Evolutionary conservation across 2,329 filamentous ascomycete genomes (phyloP).

Genomic region (Verticillium klebahnii): DNA sequence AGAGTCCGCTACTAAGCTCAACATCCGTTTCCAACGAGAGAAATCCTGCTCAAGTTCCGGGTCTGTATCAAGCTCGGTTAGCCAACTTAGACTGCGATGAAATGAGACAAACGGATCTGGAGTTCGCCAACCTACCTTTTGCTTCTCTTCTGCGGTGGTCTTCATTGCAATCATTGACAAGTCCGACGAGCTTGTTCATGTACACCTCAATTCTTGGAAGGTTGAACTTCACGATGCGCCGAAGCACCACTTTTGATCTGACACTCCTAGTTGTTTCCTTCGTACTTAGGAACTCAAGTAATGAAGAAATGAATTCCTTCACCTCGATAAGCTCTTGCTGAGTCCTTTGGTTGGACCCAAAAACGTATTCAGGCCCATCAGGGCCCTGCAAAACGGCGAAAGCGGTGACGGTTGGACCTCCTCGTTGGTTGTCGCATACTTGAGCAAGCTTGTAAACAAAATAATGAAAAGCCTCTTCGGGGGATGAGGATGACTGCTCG

Average conservation of each 20-base stretch:
- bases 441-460: conserved; percentile 26
- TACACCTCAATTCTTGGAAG: background rate
- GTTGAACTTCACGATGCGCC: conserved; percentile 5
- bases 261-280: background rate
- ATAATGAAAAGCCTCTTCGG: conserved; percentile 17
- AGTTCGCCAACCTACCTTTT: background rate
- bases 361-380: conserved; percentile 20
- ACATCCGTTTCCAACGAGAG: background rate
- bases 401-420: conserved; percentile 24
- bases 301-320: background rate
- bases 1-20: background rate
- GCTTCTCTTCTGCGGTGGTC: background rate
- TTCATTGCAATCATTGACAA: background rate
- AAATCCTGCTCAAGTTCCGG: background rate
- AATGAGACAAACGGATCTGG: too few relatives aligned
- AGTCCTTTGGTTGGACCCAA: conserved; percentile 22
- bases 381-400: conserved; percentile 21
- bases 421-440: conserved; percentile 22
- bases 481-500: conserved; percentile 1
- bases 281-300: background rate
- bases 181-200: background rate
- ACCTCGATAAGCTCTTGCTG: background rate
- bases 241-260: background rate
- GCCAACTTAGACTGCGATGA: background rate
- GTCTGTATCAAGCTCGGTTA: background rate